Evolutionary conservation across 495 filamentous ascomycete species (phyloP).

Genomic region (Neurospora discreta): DNA sequence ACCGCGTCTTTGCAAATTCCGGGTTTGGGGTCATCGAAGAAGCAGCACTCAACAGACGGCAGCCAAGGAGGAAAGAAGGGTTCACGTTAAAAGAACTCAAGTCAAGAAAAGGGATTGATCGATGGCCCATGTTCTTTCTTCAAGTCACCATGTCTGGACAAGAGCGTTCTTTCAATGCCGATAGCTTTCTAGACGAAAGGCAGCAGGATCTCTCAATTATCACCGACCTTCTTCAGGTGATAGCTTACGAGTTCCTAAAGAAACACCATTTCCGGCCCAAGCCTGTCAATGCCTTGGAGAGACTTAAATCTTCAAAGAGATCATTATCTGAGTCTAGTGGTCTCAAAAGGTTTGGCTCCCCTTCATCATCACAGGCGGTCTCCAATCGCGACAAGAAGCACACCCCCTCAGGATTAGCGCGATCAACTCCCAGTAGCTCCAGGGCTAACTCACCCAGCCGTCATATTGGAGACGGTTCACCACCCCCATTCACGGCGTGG

Average conservation of each 20-base stretch:
- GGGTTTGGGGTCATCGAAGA: conserved; percentile 61
- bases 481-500: conserved; percentile 50
- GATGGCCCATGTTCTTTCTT: conserved; percentile 88
- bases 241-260: conserved; percentile 56
- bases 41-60: conserved; percentile 10
- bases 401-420: neutral
- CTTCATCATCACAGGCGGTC: neutral
- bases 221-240: conserved; percentile 48
- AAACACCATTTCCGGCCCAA: conserved; percentile 53
- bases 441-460: neutral
- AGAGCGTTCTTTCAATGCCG: conserved; percentile 3
- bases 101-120: conserved; percentile 56
- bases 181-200: conserved; percentile 28
- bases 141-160: conserved; percentile 42
- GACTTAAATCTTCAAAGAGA: conserved; percentile 4
- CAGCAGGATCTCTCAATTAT: conserved; percentile 31
- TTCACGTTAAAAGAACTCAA: conserved; percentile 47
- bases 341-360: neutral
- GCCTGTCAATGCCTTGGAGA: conserved; percentile 12
- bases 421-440: neutral
- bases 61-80: conserved; percentile 24
- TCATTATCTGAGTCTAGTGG: neutral
- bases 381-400: neutral
- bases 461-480: conserved; percentile 1
- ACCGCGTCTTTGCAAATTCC: conserved; percentile 64